phyloP scores from a whole-genome alignment of 2,329 filamentous ascomycete species.

The Alternaria rosae region DNA sequence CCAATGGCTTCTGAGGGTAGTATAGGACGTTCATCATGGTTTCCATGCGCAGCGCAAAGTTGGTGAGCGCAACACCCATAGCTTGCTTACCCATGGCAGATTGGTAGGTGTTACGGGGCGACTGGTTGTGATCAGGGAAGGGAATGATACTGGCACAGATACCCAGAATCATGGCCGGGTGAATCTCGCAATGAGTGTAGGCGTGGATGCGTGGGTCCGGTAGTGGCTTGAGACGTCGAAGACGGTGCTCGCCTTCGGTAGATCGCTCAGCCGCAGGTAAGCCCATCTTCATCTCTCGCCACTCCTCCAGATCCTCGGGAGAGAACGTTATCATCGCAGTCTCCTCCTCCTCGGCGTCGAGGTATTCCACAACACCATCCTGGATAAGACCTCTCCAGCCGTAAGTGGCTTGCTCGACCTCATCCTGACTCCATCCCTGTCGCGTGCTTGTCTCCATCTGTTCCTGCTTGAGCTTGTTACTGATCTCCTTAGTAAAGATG shows the following conservation, averaged over 20 bases:
- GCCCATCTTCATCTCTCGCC: constrained; percentile 56
- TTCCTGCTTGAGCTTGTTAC: constrained; percentile 74
- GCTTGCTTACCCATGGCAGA: constrained; percentile 99
- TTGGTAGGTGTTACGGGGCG: constrained; percentile 98
- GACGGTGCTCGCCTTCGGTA: constrained; percentile 75
- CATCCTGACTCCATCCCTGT: constrained; percentile 63
- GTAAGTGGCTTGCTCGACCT: constrained; percentile 68
- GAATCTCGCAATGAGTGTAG: constrained; percentile 98
- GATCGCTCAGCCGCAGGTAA: constrained; percentile 38
- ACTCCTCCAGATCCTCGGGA: constrained; percentile 84
- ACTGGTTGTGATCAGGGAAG: constrained; percentile 99
- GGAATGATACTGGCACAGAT: constrained; percentile 99
- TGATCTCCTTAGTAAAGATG: constrained; percentile 84
- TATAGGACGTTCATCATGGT: constrained; percentile 99
- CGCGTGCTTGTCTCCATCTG: constrained; percentile 68
- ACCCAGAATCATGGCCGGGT: constrained; percentile 97
- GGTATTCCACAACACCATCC: constrained; percentile 88
- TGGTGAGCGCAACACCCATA: constrained; percentile 98
- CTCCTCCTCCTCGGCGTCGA: constrained; percentile 98
- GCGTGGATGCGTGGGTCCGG: constrained; percentile 87
- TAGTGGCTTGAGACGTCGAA: constrained; percentile 86
- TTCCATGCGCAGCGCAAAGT: constrained; percentile 96
- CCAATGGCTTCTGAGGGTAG: constrained; percentile 96
- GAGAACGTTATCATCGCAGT: constrained; percentile 99
- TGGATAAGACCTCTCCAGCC: constrained; percentile 89